Base-by-base conservation (phyloP, 768 basidiomycete species). In the Trametes maxima region DNA sequence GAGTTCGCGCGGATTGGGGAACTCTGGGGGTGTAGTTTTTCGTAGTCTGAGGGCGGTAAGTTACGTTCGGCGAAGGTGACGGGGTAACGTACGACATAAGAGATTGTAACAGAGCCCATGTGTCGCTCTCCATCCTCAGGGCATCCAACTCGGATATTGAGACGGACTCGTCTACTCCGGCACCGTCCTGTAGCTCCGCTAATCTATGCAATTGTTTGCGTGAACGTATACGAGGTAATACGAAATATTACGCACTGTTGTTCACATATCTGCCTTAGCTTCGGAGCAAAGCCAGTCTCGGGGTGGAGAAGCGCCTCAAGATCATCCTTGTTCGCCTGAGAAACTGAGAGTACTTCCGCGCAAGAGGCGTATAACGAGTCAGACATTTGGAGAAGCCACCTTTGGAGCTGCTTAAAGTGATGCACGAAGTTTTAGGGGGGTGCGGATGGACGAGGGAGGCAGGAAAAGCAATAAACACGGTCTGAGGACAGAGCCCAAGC, bases 71-170 rank as follows among this genome's bases (percentile, higher is more conserved):
- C 19, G 13, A 40, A 13, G 28, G 42, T 47, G 54, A 67, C 14
- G 49, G 16, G 35, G 25, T 21, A 7, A 84, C 88, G 68, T 70
- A 89, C 86, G 89, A 85, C 81, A 88, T 83, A 47, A 95, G 77
- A 2, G 86, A 85, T 70, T 94, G 92, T 1, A 94, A 71, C 2
- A 95, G 79, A 0, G 81, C 82, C 93, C 93, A 95, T 0, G 93
- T 93, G 71, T 89, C 87, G 47, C 85, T 81, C 70, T 95, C 92
- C 71, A 94, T 78, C 11, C 82, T 79, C 54, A 92, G 73, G 1
- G 85, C 76, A 24, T 88, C 87, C 0, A 88, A 65, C 66, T 89
- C 88, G 25, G 84, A 80, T 40, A 69, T 75, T 17, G 79, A 74
- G 24, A 73, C 66, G 24, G 69, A 77, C 37, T 72, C 70, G 62